Conservation (phyloP, 2,329 filamentous ascomycete genomes). For the Aspergillus pseudoterreus region DNA sequence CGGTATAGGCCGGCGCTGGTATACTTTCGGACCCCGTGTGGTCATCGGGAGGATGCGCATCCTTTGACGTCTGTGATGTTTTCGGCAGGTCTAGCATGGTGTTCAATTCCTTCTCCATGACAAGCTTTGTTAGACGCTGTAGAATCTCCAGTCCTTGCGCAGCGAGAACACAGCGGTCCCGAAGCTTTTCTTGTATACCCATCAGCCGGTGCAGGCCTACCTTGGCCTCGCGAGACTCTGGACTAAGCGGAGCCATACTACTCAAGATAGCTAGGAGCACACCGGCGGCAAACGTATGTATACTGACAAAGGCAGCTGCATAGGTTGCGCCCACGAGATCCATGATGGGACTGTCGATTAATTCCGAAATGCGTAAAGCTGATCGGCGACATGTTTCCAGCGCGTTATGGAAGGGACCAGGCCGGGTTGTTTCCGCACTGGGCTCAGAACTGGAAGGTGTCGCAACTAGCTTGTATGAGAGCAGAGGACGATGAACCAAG, state of each 20-base stretch:
- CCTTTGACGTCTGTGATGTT: not conserved
- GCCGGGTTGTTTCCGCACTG: not conserved
- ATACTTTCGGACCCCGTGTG: not conserved
- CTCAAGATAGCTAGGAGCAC: slow-evolving; percentile 19
- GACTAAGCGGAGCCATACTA: slow-evolving; percentile 19
- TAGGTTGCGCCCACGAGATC: slow-evolving; percentile 19
- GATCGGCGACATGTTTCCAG: slow-evolving; percentile 17
- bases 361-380: slow-evolving; percentile 15
- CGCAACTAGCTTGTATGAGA: slow-evolving; percentile 16
- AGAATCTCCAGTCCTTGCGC: slow-evolving; percentile 20
- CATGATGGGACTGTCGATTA: slow-evolving; percentile 9
- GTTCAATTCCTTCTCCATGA: slow-evolving; percentile 21
- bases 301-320: slow-evolving; percentile 21
- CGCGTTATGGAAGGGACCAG: slow-evolving; percentile 6
- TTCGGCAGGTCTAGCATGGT: slow-evolving; percentile 12
- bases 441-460: not conserved
- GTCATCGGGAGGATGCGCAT: not conserved
- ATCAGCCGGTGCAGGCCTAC: slow-evolving; percentile 18
- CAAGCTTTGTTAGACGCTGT: slow-evolving; percentile 12
- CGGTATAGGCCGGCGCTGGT: no score
- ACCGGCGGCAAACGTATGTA: slow-evolving; percentile 24
- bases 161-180: slow-evolving; percentile 13
- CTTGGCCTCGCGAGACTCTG: slow-evolving; percentile 15
- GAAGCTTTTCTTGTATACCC: slow-evolving; percentile 16
- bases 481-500: slow-evolving; percentile 24